Evolutionary conservation across 2,329 filamentous ascomycete species (phyloP).

Genomic region (Sporothrix euskadiensis): DNA sequence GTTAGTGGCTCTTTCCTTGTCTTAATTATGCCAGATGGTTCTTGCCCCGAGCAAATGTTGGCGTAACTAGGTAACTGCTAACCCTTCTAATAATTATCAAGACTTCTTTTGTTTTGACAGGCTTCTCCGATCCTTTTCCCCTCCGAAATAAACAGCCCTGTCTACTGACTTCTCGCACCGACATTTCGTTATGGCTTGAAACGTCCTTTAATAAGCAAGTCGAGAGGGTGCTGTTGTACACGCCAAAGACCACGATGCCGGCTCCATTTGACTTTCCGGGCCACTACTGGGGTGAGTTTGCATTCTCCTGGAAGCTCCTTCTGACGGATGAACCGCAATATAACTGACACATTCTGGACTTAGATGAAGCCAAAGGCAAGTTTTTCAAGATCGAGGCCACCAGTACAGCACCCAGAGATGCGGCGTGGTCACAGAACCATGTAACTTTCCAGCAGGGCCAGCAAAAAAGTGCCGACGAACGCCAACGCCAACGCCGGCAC

Average conservation of each 20-base stretch:
- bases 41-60: neutral
- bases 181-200: neutral
- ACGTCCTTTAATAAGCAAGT: neutral
- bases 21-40: neutral
- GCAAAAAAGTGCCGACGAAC: neutral
- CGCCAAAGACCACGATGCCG: conserved; percentile 23
- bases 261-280: conserved; percentile 49
- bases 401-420: conserved; percentile 50
- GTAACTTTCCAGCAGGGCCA: conserved; percentile 39
- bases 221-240: neutral
- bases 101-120: neutral
- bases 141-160: neutral
- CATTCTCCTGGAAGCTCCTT: neutral
- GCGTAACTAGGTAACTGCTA: too few relatives aligned
- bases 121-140: neutral
- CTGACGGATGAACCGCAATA: neutral
- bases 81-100: neutral
- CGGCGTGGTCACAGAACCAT: conserved; percentile 58
- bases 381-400: conserved; percentile 65
- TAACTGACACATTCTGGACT: neutral
- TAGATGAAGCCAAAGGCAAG: conserved; percentile 58
- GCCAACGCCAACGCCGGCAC: neutral
- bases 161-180: neutral
- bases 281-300: conserved; percentile 53
- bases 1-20: neutral